Evolutionary conservation across 2,329 filamentous ascomycete genomes (phyloP).

Genomic region (Ceratocystis eucalypticola): DNA sequence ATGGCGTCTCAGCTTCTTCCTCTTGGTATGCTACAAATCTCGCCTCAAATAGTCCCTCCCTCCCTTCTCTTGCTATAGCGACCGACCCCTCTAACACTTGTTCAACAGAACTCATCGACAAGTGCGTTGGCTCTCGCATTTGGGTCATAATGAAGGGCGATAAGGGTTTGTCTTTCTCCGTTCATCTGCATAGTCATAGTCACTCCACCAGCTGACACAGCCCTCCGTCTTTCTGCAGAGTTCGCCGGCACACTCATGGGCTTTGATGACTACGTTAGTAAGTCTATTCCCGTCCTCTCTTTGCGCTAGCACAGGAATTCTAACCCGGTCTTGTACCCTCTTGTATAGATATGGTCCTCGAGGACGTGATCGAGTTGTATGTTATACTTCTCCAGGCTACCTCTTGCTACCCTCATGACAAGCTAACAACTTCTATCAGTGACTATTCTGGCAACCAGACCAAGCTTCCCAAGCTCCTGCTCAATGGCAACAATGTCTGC

Average conservation of each 20-base stretch:
- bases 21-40: conserved; percentile 39
- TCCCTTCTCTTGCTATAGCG: neutral
- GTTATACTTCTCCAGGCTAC: conserved; percentile 23
- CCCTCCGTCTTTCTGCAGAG: conserved; percentile 41
- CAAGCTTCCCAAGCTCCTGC: conserved; percentile 82
- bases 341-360: conserved; percentile 79
- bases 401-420: neutral
- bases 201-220: neutral
- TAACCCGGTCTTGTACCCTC: conserved; percentile 14
- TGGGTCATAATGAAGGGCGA: conserved; percentile 99
- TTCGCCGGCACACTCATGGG: conserved; percentile 89
- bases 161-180: conserved; percentile 51
- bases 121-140: conserved; percentile 93
- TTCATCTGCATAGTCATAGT: neutral
- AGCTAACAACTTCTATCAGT: conserved; percentile 34
- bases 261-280: conserved; percentile 99
- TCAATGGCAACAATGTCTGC: conserved; percentile 98
- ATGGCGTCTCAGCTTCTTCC: conserved; percentile 67
- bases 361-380: conserved; percentile 94
- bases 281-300: conserved; percentile 34
- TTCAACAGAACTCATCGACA: conserved; percentile 84
- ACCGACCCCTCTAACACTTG: neutral
- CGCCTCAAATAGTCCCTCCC: neutral
- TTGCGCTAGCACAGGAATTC: conserved; percentile 20
- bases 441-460: conserved; percentile 81